A percentile compares a stretch with the other conserved stretches of the same genome.
Evolutionary conservation across 495 filamentous ascomycete genomes (phyloP).

Genomic region (Ascobolus immersus): DNA sequence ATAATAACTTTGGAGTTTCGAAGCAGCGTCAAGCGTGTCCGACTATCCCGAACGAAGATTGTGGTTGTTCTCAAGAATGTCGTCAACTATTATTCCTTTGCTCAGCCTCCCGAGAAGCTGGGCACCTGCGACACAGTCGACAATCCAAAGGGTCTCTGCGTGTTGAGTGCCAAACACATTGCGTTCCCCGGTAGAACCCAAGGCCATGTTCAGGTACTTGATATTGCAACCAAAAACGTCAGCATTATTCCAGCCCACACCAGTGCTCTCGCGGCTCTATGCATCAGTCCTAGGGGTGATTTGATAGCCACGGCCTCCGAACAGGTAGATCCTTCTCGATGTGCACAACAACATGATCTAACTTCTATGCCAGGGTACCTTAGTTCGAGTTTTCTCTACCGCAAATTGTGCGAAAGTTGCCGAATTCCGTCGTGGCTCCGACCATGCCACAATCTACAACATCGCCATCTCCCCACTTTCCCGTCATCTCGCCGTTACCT

Average conservation of each 20-base stretch:
- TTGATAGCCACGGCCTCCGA: slow-evolving; percentile 79
- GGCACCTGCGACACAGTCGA: slow-evolving; percentile 63
- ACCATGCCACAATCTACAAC: slow-evolving; percentile 66
- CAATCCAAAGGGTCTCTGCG: slow-evolving; percentile 62
- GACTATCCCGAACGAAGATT: slow-evolving; percentile 52
- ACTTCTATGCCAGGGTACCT: slow-evolving; percentile 63
- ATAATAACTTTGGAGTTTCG: slow-evolving; percentile 49
- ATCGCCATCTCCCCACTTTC: slow-evolving; percentile 64
- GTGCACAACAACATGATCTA: slow-evolving; percentile 2
- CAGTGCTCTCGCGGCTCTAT: slow-evolving; percentile 49
- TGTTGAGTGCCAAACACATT: slow-evolving; percentile 41
- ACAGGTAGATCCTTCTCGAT: slow-evolving; percentile 25
- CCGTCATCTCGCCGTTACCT: slow-evolving; percentile 66
- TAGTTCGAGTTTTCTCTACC: slow-evolving; percentile 63
- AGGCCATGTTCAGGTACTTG: slow-evolving; percentile 81
- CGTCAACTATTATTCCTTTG: slow-evolving; percentile 59
- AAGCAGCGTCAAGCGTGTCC: slow-evolving; percentile 49
- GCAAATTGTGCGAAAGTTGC: slow-evolving; percentile 49
- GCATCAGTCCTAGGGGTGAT: slow-evolving; percentile 55
- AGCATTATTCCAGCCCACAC: slow-evolving; percentile 87
- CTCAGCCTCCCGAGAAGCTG: slow-evolving; percentile 44
- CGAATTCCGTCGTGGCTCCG: slow-evolving; percentile 69
- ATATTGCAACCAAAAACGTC: slow-evolving; percentile 55
- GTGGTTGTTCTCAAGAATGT: slow-evolving; percentile 60
- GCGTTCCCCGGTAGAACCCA: slow-evolving; percentile 62